These are phyloP conservation scores for Coemansia reversa DNA, from an alignment of 192 early-diverging fungal species.

Conservation along the genomic window DNA sequence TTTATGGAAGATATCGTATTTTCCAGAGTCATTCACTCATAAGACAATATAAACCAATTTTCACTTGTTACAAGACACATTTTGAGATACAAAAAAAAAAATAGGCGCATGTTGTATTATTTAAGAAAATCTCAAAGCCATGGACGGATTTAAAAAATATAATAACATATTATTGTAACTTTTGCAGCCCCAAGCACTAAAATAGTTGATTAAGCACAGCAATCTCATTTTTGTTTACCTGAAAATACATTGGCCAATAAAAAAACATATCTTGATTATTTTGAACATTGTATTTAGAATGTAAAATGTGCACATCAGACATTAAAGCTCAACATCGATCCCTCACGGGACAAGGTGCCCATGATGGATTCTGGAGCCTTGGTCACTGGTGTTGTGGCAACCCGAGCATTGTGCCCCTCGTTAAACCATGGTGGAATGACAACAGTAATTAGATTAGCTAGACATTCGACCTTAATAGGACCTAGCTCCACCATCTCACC, in stretches of 20 bases:
- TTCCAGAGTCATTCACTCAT: neutral
- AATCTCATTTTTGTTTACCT: neutral
- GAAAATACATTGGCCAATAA: neutral
- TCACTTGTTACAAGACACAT: neutral
- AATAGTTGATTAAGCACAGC: neutral
- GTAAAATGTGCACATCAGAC: conserved; percentile 8
- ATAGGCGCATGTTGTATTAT: neutral
- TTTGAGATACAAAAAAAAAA: neutral
- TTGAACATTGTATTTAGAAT: neutral
- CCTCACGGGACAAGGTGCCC: conserved; percentile 40
- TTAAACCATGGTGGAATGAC: conserved; percentile 52
- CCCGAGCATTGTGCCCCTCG: conserved; percentile 20
- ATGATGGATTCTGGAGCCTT: conserved; percentile 34
- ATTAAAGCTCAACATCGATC: conserved; percentile 44
- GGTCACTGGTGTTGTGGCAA: conserved; percentile 22
- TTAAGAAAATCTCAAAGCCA: neutral
- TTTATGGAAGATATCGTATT: neutral
- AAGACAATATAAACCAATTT: neutral
- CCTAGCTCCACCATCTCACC: conserved; percentile 52
- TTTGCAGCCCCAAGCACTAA: neutral
- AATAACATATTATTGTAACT: neutral
- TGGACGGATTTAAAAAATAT: neutral
- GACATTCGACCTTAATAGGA: conserved; percentile 50
- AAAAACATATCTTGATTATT: neutral
- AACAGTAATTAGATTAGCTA: conserved; percentile 37